A percentile compares a stretch with the other conserved stretches of the same genome.
These are phyloP conservation scores for Salix caprea DNA, from an alignment of 345 rosid species.

Conservation along the genomic window DNA sequence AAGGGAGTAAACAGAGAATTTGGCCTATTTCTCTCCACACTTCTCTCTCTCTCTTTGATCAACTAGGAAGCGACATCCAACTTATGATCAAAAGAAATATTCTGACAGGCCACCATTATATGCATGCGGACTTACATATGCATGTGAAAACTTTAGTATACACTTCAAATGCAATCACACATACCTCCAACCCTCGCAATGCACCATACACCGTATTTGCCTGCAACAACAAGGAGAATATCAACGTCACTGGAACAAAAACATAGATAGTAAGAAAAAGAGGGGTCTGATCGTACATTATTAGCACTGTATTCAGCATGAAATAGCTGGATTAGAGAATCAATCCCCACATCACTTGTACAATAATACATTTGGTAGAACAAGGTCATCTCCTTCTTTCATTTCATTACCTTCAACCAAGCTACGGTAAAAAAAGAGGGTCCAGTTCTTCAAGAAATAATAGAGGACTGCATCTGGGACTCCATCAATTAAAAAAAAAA, in stretches of 20 bases:
- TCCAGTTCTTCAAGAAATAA: not conserved
- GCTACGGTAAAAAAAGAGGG: not conserved
- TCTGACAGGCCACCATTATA: not conserved
- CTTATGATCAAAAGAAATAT: not conserved
- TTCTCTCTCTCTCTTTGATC: not conserved
- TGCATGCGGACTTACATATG: not conserved
- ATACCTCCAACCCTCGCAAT: conserved; percentile 86
- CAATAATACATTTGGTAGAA: not conserved
- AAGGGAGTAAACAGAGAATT: not conserved
- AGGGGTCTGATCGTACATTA: not conserved
- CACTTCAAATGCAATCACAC: conserved; percentile 7
- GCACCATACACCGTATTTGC: conserved; percentile 89
- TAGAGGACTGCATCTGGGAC: not conserved
- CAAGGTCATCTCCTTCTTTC: not conserved
- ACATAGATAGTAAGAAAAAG: not conserved
- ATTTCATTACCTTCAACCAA: not conserved
- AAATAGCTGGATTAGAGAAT: not conserved
- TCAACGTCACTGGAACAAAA: not conserved
- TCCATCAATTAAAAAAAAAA: not conserved
- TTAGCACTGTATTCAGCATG: not conserved
- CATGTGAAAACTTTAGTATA: not conserved
- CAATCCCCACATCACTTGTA: not conserved
- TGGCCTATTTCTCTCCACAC: not conserved
- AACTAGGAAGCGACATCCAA: not conserved
- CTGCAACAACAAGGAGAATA: conserved; percentile 36